Evolutionary conservation across 1,284 basidiomycete genomes (phyloP).

Genomic region (Trametes pubescens): DNA sequence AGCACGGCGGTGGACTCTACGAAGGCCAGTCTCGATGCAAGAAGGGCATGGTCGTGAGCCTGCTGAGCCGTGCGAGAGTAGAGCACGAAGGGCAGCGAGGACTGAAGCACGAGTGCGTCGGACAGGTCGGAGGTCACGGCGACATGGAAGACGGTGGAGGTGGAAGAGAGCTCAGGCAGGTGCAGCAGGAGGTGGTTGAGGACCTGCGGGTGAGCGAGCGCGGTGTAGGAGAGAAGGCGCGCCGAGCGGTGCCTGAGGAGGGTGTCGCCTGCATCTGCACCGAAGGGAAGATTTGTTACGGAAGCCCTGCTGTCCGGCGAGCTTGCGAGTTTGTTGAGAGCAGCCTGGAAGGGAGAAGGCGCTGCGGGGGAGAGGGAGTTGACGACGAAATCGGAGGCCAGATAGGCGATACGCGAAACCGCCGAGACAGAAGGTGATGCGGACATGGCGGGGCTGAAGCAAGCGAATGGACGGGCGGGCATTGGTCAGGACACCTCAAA

Average conservation of each 20-base stretch:
- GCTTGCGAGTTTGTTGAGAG: conserved; percentile 27
- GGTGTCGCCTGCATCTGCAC: conserved; percentile 65
- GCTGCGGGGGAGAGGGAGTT: conserved; percentile 56
- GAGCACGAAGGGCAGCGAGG: conserved; percentile 66
- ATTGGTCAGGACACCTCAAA: conserved; percentile 24
- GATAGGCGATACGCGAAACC: conserved; percentile 74
- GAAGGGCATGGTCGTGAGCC: conserved; percentile 76
- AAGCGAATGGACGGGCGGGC: conserved; percentile 10
- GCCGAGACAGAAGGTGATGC: conserved; percentile 45
- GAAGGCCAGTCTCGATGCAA: conserved; percentile 74
- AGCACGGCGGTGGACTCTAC: conserved; percentile 72
- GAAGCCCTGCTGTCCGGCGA: conserved; percentile 28
- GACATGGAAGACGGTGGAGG: conserved; percentile 67
- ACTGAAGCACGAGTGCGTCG: conserved; percentile 64
- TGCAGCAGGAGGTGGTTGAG: conserved; percentile 64
- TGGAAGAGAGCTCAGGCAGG: conserved; percentile 60
- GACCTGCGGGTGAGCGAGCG: conserved; percentile 52
- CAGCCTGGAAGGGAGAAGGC: conserved; percentile 47
- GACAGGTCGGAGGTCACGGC: conserved; percentile 62
- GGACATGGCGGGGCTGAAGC: conserved; percentile 17
- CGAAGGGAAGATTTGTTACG: conserved; percentile 56
- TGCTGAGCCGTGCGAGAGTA: conserved; percentile 71
- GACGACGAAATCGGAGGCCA: conserved; percentile 72
- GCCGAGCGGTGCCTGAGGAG: conserved; percentile 50
- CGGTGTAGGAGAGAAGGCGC: conserved; percentile 61